A percentile compares a stretch with the other conserved stretches of the same genome.
phyloP scores from a whole-genome alignment of 2,329 filamentous ascomycete genomes.

The Karstenula rhodostoma region DNA sequence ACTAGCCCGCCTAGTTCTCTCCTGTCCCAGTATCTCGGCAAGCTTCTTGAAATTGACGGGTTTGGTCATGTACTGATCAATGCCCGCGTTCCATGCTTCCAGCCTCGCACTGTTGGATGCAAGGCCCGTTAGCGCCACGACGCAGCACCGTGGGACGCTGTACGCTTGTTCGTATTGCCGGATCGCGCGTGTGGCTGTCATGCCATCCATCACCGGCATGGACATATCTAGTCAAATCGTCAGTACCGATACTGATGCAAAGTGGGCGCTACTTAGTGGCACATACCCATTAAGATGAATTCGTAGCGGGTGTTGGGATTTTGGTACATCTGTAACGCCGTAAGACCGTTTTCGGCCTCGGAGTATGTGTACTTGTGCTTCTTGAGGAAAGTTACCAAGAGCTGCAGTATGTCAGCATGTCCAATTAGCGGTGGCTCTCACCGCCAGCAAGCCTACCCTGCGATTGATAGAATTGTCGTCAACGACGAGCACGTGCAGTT shows the following conservation, averaged over 20 bases:
- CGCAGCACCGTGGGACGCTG: slow-evolving; percentile 17
- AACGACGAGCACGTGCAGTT: slow-evolving; percentile 41
- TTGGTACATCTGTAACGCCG: slow-evolving; percentile 40
- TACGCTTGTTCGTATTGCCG: slow-evolving; percentile 38
- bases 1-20: neutral
- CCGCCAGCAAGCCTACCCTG: slow-evolving; percentile 31
- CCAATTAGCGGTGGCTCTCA: no score
- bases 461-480: slow-evolving; percentile 53
- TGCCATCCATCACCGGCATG: slow-evolving; percentile 50
- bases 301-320: slow-evolving; percentile 24
- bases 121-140: slow-evolving; percentile 38
- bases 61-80: slow-evolving; percentile 38
- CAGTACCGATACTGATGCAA: slow-evolving; percentile 1
- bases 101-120: slow-evolving; percentile 27
- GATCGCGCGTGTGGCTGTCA: slow-evolving; percentile 44
- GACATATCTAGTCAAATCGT: slow-evolving; percentile 37
- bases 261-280: neutral
- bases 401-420: slow-evolving; percentile 26
- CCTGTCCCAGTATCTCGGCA: slow-evolving; percentile 10
- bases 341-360: slow-evolving; percentile 44
- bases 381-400: slow-evolving; percentile 44
- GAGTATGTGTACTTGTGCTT: slow-evolving; percentile 32
- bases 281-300: slow-evolving; percentile 44
- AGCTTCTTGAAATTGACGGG: slow-evolving; percentile 34
- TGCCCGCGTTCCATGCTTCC: slow-evolving; percentile 34